Conservation (phyloP, 805 yeast genomes). For the Candida silvatica region DNA sequence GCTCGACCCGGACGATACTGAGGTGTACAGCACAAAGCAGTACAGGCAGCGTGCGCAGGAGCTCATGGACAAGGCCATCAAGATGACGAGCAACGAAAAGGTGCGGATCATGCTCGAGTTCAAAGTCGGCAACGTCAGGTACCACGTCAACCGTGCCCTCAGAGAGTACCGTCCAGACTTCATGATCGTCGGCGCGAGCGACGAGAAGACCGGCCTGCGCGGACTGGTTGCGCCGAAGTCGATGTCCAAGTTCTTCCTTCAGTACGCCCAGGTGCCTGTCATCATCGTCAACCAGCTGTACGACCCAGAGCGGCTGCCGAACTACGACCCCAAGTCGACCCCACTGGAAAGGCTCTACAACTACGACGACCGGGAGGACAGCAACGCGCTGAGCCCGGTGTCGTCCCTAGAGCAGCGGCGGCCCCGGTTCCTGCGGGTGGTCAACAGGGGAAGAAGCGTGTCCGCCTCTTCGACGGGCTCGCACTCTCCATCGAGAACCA, state of each 20-base stretch:
- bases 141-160: conserved; percentile 30
- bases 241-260: conserved; percentile 39
- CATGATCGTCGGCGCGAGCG: conserved; percentile 36
- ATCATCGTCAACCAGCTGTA: conserved; percentile 33
- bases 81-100: conserved; percentile 27
- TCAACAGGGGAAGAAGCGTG: no score
- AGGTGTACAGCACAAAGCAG: conserved; percentile 18
- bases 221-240: conserved; percentile 32
- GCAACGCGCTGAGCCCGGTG: no score
- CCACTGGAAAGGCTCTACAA: no score
- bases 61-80: conserved; percentile 20
- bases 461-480: neutral
- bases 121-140: conserved; percentile 34
- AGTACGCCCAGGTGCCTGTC: conserved; percentile 37
- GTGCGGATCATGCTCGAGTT: conserved; percentile 35
- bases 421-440: conserved; percentile 18
- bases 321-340: no score
- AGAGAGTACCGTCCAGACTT: conserved; percentile 36
- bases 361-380: no score
- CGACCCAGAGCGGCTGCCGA: neutral
- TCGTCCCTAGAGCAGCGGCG: conserved; percentile 4
- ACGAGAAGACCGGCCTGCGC: conserved; percentile 29
- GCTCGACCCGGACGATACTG: conserved; percentile 23
- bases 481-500: neutral
- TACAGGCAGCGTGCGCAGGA: conserved; percentile 25